Evolutionary conservation across 31 red algal species (phyloP), one percentile per base, ranked within the genome.

Genomic region (Endocladia muricata): DNA sequence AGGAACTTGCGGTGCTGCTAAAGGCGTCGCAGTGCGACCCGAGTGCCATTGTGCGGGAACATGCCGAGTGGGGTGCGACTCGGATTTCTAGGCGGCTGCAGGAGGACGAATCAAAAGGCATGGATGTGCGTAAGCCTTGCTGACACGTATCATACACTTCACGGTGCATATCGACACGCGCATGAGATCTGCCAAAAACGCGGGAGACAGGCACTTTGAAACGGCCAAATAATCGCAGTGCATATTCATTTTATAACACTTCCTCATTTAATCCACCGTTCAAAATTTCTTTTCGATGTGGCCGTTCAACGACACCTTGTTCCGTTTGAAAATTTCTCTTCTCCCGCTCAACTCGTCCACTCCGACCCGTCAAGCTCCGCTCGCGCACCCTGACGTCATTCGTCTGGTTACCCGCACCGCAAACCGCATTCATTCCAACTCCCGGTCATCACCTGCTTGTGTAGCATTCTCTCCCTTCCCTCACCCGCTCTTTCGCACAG

Each of bases 1-100:
- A 39, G 26, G 84, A 90, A 11, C 37, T 76, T 31, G 33, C 21
- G 5, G 63, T 68, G 32, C 41, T 98, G 32, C 39, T 52, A 22
- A 35, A 32, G 4, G 73, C 55, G 1, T 73, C 68, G 21, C 1
- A 9, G 6, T 47, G 51, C 3, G 61, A 85, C 19, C 35, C 32
- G 28, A 66, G 60, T 55, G 81, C 66, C 28, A 32, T 90, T 30
- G 85, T 90, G 39, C 64, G 77, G 22, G 80, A 85, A 32, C 81
- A 90, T 73, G 93, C 93, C 23, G 34, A 51, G 56, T 95, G 93
- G 93, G 93, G 75, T 43, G 34, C 61, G 58, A 37, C 13, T 44
- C 51, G 37, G 34, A 61, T 64, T 19, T 34, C n/a, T n/a, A n/a
- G n/a, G n/a, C n/a, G n/a, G n/a, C n/a, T n/a, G n/a, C n/a, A n/a